Evolutionary conservation across 1,139 yeast genomes (phyloP), one percentile per base, ranked within the genome.

Genomic region (Kurtzmaniella quercitrusa): DNA sequence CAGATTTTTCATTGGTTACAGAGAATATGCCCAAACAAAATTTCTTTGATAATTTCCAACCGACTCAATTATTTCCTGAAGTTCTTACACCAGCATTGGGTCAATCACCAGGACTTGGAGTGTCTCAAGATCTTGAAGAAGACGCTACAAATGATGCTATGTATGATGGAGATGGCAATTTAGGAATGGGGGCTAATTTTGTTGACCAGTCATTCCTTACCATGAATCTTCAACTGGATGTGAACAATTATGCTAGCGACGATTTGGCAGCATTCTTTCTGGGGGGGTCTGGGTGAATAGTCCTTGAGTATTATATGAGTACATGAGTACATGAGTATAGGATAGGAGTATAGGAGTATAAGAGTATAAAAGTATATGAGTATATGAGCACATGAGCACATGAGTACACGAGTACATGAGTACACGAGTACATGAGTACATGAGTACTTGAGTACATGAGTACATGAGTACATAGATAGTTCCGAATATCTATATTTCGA

Each of bases 61-160:
- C 79, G 11, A 66, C 76, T 1, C 79, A 75, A 50, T 67, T 75
- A 53, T 75, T 75, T 50, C 79, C 79, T 14, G 70, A 61, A 34
- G 55, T 56, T 14, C 58, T 55, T 43, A 21, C 39, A 2, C 65
- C 69, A 10, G 67, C 74, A 1, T 57, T 74, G 46, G 64, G 63
- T 0, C 75, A 68, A 47, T 65, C 74, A 3, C 73, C 73, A 5
- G 41, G 47, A 15, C 31, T 38, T 3, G 37, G 38, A n/a, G 21
- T 23, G 15, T 18, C 31, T 7, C 41, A 36, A 2, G 38, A 36
- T 2, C 15, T 36, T n/a, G n/a, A 18, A 8, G 38, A 36, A 10
- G 19, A 11, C 8, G 10, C 15, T 11, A 11, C 15, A n/a, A 9
- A 36, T 21, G 23, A 19, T 4, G 16, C 40, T 8, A 11, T 25